Evolutionary conservation across 495 filamentous ascomycete species (phyloP).

Genomic region (Penicillium atrosanguineum): DNA sequence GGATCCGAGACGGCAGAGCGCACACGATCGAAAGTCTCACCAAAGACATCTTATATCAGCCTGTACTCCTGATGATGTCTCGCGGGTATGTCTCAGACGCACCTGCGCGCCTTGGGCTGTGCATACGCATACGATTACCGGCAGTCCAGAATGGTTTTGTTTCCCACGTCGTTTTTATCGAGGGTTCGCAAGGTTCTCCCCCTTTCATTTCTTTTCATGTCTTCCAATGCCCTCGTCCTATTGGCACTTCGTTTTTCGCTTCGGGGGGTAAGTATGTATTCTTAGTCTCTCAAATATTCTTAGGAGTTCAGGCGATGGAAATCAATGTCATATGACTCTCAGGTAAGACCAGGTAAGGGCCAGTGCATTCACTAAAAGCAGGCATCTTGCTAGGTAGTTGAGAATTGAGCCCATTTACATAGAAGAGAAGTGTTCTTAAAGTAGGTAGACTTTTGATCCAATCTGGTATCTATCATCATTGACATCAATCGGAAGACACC

Average conservation of each 20-base stretch:
- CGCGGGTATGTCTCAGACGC: background rate
- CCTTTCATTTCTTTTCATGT: constrained; percentile 21
- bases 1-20: constrained; percentile 5
- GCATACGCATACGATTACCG: constrained; percentile 9
- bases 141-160: constrained; percentile 13
- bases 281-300: constrained; percentile 33
- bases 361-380: constrained; percentile 36
- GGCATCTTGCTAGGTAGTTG: constrained; percentile 27
- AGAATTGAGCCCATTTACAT: constrained; percentile 28
- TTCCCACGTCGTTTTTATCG: constrained; percentile 21
- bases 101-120: constrained; percentile 5
- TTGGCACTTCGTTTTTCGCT: constrained; percentile 14
- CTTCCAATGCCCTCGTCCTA: constrained; percentile 14
- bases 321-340: constrained; percentile 17
- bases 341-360: constrained; percentile 74
- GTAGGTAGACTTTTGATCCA: constrained; percentile 22
- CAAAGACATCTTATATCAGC: background rate
- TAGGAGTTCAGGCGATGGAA: constrained; percentile 17
- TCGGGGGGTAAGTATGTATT: constrained; percentile 51
- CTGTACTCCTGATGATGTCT: constrained; percentile 1
- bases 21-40: constrained; percentile 3
- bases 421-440: constrained; percentile 1
- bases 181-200: constrained; percentile 7
- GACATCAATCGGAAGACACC: constrained; percentile 32
- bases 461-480: constrained; percentile 37